Evolutionary conservation across 805 yeast genomes (phyloP), one percentile per base, ranked within the genome.

Genomic region (Sugiyamaella mastotermitis): DNA sequence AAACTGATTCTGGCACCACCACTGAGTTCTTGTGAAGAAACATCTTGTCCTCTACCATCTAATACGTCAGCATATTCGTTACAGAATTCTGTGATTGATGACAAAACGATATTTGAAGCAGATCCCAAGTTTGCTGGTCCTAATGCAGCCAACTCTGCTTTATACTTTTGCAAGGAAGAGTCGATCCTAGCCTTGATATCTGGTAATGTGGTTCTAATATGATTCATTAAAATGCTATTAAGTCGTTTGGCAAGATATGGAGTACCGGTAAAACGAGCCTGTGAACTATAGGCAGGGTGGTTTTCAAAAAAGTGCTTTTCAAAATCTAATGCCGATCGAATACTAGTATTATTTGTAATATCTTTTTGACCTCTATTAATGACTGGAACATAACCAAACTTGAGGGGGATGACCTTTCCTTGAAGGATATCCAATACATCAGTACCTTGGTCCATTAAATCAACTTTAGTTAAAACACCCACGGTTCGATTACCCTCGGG

Each of bases 1-100:
- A 87, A 92, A 28, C 95, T 83, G 48, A 92, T 85, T 72, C 98
- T 82, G 0, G 98, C 98, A 62, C 95, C 98, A 60, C 98, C 98
- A 51, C 94, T 82, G 51, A 92, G 74, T 65, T 92, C 98, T 59
- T 80, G 77, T 9, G 90, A 76, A 4, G 92, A 78, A 53, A 92
- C 72, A 55, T 90, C 98, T 61, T 78, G 83, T 26, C 94, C 83
- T 59, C 87, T 94, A 66, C 98, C 98, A 53, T 86, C 94, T 50
- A 92, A 69, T 30, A 90, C 83, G 17, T 92, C 88, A 50, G 76
- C 80, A 64, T 88, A 92, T 59, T 90, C 97, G 60, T 84, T 88
- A 52, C 92, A 74, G 58, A 92, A 92, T 62, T 86, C 95, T 17
- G 97, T 90, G 53, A 92, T 92, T 66, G 86, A 84, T 53, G 79